Evolutionary conservation across 129 eudicot genomes (phyloP).

Genomic region (Flaveria bidentis): DNA sequence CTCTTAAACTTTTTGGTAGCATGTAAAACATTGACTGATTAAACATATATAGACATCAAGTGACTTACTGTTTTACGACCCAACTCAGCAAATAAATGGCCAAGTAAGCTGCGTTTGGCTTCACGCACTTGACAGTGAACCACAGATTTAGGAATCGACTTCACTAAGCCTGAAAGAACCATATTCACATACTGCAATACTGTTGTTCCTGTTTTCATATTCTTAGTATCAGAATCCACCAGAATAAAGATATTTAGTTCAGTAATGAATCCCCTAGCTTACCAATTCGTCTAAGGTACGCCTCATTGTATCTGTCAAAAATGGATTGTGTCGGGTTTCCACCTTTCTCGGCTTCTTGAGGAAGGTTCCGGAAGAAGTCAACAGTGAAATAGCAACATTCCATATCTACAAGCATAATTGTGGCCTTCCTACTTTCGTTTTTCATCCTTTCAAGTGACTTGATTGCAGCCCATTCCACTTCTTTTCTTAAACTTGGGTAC

Average conservation of each 20-base stretch:
- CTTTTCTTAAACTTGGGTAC: slow-evolving; percentile 48
- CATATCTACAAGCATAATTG: slow-evolving; percentile 56
- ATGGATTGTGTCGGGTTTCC: slow-evolving; percentile 45
- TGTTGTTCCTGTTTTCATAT: slow-evolving; percentile 29
- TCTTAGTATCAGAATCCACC: background rate
- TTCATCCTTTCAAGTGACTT: slow-evolving; percentile 49
- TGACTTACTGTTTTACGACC: slow-evolving; percentile 47
- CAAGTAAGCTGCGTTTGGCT: slow-evolving; percentile 52
- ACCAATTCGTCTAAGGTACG: slow-evolving; percentile 52
- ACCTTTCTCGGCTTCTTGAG: slow-evolving; percentile 54
- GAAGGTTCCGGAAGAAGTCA: slow-evolving; percentile 52
- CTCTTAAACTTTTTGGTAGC: background rate
- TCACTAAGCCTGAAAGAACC: slow-evolving; percentile 48
- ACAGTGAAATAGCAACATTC: slow-evolving; percentile 52
- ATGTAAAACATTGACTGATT: slow-evolving; percentile 1
- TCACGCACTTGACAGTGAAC: slow-evolving; percentile 58
- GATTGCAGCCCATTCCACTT: slow-evolving; percentile 48
- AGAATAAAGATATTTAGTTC: background rate
- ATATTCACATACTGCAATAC: slow-evolving; percentile 47
- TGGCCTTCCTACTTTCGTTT: slow-evolving; percentile 48
- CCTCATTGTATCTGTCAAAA: slow-evolving; percentile 49
- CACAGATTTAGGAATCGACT: slow-evolving; percentile 55
- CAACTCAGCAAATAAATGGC: slow-evolving; percentile 47
- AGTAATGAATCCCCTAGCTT: slow-evolving; percentile 7
- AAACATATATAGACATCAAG: background rate